Conservation (phyloP, 805 yeast genomes). For the Phaffomyces thermotolerans region DNA sequence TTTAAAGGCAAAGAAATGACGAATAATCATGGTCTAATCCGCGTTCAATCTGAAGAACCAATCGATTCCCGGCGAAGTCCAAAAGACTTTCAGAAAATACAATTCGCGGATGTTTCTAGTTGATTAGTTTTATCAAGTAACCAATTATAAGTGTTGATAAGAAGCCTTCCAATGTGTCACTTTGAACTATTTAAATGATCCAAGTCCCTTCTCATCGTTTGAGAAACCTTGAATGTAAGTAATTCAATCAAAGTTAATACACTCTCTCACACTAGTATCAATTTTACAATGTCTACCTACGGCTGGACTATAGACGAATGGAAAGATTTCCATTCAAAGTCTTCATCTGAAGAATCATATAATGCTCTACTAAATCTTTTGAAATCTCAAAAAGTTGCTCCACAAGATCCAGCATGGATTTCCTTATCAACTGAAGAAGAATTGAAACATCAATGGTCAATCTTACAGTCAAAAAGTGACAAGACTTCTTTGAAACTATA, state of each 20-base stretch:
- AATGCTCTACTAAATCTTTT: slow-evolving; percentile 39
- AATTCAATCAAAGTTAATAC: not conserved
- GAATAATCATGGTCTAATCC: not conserved
- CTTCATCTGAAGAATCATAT: slow-evolving; percentile 57
- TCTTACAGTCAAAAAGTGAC: slow-evolving; percentile 54
- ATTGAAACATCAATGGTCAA: slow-evolving; percentile 69
- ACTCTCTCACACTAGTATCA: not conserved
- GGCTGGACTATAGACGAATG: slow-evolving; percentile 86
- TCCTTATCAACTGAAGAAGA: slow-evolving; percentile 60
- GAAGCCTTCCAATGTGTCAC: not conserved
- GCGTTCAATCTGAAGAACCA: not conserved
- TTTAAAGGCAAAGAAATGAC: not conserved
- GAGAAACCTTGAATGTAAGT: not conserved
- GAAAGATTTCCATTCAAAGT: slow-evolving; percentile 57
- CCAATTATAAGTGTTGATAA: not conserved
- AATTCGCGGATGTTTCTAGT: not conserved
- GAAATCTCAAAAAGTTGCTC: slow-evolving; percentile 36
- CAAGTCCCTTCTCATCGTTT: not conserved
- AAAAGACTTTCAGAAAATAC: not conserved
- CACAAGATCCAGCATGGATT: slow-evolving; percentile 87
- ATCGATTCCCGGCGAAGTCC: not conserved
- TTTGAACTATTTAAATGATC: not conserved
- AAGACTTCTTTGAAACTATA: slow-evolving; percentile 58
- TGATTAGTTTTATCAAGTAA: not conserved
- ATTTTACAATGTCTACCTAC: slow-evolving; percentile 13